Conservation (phyloP, 2,329 filamentous ascomycete species). For the Xylariaceae sp. region DNA sequence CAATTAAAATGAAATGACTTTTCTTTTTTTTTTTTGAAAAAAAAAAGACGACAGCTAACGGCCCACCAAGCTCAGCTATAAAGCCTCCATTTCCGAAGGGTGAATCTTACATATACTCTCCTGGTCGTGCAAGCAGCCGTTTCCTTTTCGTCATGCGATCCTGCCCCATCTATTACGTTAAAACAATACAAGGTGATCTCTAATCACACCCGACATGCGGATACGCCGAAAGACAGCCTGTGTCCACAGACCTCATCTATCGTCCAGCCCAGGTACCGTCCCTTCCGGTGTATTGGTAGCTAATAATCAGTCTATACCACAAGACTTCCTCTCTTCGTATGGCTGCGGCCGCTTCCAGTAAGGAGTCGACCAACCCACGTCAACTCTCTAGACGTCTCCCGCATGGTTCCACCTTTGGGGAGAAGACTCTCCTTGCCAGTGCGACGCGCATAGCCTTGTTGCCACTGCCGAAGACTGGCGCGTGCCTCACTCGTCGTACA, state of each 20-base stretch:
- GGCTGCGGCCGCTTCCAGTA: conserved; percentile 11
- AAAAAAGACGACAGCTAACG: no score
- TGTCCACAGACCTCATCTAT: background rate
- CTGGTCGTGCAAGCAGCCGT: background rate
- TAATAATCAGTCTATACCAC: background rate
- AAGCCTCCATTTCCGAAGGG: background rate
- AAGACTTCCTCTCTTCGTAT: conserved; percentile 14
- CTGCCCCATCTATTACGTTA: no score
- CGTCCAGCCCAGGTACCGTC: background rate
- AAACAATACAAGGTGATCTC: no score
- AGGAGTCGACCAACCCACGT: conserved; percentile 32
- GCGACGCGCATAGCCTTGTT: conserved; percentile 45
- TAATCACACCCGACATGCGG: no score
- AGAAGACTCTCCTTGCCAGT: conserved; percentile 38
- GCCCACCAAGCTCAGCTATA: background rate
- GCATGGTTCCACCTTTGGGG: conserved; percentile 34
- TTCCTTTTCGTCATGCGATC: background rate
- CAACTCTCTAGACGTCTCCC: conserved; percentile 14
- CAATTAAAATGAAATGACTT: background rate
- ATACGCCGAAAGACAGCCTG: background rate
- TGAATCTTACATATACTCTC: background rate
- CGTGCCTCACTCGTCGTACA: conserved; percentile 48
- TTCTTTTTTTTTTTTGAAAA: no score
- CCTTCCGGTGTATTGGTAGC: background rate
- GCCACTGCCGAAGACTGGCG: conserved; percentile 47